A percentile compares a stretch with the other conserved stretches of the same genome.
phyloP scores from a whole-genome alignment of 805 yeast species.

The Candida jianshihensis region DNA sequence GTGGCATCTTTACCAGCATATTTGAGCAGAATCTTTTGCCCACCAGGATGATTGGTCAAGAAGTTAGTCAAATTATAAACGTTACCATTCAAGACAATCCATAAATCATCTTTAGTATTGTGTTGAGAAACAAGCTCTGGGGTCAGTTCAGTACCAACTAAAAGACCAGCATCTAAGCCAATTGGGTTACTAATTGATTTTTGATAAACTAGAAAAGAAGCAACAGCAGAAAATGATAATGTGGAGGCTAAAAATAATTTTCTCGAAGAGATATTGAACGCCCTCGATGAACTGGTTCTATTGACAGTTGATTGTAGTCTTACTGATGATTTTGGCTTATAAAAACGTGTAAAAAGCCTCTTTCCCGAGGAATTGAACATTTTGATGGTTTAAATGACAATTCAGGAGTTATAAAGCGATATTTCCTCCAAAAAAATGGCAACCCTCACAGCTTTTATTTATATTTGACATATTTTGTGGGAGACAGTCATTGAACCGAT shows the following conservation, averaged over 20 bases:
- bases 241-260: not conserved
- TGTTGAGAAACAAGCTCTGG: constrained; percentile 23
- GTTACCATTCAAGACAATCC: constrained; percentile 78
- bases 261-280: not conserved
- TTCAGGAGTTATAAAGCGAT: too few relatives aligned
- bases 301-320: too few relatives aligned
- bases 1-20: constrained; percentile 85
- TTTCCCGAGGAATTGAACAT: not conserved
- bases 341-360: not conserved
- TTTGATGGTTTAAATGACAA: not conserved
- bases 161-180: not conserved
- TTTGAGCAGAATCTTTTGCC: constrained; percentile 63
- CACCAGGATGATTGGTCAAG: constrained; percentile 75
- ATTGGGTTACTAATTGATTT: not conserved
- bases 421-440: too few relatives aligned
- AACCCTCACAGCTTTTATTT: too few relatives aligned
- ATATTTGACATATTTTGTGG: too few relatives aligned
- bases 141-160: constrained; percentile 9
- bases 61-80: constrained; percentile 76
- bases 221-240: not conserved
- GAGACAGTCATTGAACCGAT: too few relatives aligned
- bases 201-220: not conserved
- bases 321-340: too few relatives aligned
- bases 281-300: too few relatives aligned
- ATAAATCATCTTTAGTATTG: constrained; percentile 50